phyloP scores from a whole-genome alignment of 2,329 filamentous ascomycete species.

The Colletotrichum truncatum region DNA sequence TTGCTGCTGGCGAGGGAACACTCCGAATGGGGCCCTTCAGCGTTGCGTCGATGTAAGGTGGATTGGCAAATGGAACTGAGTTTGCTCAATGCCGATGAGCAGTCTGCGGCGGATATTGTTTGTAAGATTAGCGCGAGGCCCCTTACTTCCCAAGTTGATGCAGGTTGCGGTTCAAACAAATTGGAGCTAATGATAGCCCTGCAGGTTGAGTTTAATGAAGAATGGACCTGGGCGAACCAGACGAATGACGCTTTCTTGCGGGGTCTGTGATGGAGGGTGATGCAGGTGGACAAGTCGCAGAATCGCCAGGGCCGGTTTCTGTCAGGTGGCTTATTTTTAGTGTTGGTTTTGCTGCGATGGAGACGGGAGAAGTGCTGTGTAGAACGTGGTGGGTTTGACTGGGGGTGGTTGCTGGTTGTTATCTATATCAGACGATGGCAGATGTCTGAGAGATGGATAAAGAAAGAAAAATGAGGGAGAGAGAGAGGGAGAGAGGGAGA shows the following conservation, averaged over 20 bases:
- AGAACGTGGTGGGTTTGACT: slow-evolving; percentile 9
- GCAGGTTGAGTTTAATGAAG: slow-evolving; percentile 28
- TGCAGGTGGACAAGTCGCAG: not conserved
- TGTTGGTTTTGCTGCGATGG: not conserved
- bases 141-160: slow-evolving; percentile 11
- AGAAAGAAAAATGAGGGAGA: too few relatives aligned
- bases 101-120: not conserved
- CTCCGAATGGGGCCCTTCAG: not conserved
- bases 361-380: not conserved
- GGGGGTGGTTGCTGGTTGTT: not conserved
- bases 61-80: not conserved
- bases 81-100: not conserved
- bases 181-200: slow-evolving; percentile 11
- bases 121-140: slow-evolving; percentile 17
- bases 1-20: not conserved
- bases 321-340: not conserved
- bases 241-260: too few relatives aligned
- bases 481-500: too few relatives aligned
- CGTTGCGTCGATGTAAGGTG: slow-evolving; percentile 8
- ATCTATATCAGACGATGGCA: too few relatives aligned
- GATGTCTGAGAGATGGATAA: too few relatives aligned
- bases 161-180: slow-evolving; percentile 18
- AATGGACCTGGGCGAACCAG: slow-evolving; percentile 5
- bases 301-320: not conserved
- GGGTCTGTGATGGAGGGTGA: slow-evolving; percentile 1